These are phyloP conservation scores for Dictyophora rubrovolvata DNA, from an alignment of 768 basidiomycete genomes.

Conservation along the genomic window DNA sequence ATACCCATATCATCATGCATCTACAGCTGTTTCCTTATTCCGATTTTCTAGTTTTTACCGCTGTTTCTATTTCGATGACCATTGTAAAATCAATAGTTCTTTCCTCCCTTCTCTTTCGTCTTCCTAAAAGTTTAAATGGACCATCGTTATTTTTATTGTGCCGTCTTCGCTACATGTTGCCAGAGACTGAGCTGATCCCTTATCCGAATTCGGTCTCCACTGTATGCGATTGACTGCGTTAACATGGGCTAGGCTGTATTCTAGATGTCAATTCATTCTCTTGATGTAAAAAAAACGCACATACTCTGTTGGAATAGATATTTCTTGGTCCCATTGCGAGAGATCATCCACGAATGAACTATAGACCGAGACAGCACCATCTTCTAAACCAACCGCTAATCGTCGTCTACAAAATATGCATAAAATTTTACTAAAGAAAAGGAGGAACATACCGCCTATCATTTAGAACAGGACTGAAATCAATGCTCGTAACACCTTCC, in stretches of 20 bases:
- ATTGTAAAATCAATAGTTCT: constrained; percentile 58
- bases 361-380: constrained; percentile 63
- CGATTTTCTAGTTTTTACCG: constrained; percentile 26
- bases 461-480: constrained; percentile 36
- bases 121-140: constrained; percentile 28
- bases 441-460: constrained; percentile 30
- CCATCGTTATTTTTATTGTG: constrained; percentile 67
- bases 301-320: constrained; percentile 43
- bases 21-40: constrained; percentile 57
- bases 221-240: constrained; percentile 70
- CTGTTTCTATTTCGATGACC: constrained; percentile 34
- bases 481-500: constrained; percentile 78
- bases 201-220: constrained; percentile 51
- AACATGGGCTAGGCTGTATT: constrained; percentile 55
- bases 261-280: constrained; percentile 5
- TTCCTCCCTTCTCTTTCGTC: constrained; percentile 15
- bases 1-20: constrained; percentile 62
- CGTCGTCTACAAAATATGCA: constrained; percentile 28
- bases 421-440: neutral
- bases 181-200: constrained; percentile 34
- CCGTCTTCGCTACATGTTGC: constrained; percentile 92
- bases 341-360: constrained; percentile 23
- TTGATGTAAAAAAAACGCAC: constrained; percentile 14
- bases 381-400: constrained; percentile 80
- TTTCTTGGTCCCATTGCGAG: constrained; percentile 36